Base-by-base conservation (phyloP, 805 yeast genomes). In the Candida loeiensis region DNA sequence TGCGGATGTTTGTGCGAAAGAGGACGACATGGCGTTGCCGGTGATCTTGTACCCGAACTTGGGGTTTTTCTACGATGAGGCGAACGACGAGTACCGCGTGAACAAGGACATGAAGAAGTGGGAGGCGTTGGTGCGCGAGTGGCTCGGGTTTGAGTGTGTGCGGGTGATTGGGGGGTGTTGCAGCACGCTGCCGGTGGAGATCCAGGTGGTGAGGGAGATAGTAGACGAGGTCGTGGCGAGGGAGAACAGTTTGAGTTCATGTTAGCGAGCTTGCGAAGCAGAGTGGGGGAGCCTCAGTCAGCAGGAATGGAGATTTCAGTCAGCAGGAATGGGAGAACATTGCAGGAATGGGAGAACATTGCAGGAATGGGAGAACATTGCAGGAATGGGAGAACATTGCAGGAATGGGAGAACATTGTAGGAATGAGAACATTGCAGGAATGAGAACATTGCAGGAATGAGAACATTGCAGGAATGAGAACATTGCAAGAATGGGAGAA, bases 131-230 rank as follows among this genome's bases (percentile, higher is more conserved):
- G 70, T 70, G 2, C 40, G 51, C 20, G 53, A 57, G 14, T 76
- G 82, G 76, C 45, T 62, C 15, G 37, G 48, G 1, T 53, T 55
- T 6, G 69, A 71, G 2, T 68, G 71, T 25, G 68, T 82, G 6
- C 47, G 55, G n/a, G 51, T 61, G 13, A 63, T 85, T 39, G 93
- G 93, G 6, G 91, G 90, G 2, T 85, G 91, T 58, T 85, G 91
- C 46, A 69, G 87, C 48, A 81, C 87, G 1, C 70, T 77, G 0
- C 88, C 89, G 0, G 48, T 54, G 1, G 78, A 73, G 20, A 69
- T 69, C 34, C 41, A 21, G 17, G 37, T 38, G 7, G 45, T 45
- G 6, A 34, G 41, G 26, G 39, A 36, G 7, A 36, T 39, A 16
- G 13, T 40, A 11, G 44, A 38, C 18, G n/a, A 21, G 16, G 17